Conservation (phyloP, 768 basidiomycete genomes). For the Xanthoconium stramineum region DNA sequence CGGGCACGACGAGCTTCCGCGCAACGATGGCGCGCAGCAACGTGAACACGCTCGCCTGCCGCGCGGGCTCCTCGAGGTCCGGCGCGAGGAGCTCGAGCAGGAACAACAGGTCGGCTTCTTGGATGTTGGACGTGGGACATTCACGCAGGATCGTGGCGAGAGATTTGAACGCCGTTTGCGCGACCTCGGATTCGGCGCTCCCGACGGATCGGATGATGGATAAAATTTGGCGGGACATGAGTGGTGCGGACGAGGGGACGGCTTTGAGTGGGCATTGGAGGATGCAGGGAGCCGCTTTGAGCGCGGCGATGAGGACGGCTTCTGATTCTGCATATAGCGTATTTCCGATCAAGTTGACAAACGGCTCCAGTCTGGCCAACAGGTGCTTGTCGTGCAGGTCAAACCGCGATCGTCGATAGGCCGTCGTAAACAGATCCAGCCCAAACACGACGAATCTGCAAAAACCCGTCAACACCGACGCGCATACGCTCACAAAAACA, state of each 20-base stretch:
- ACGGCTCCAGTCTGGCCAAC: constrained; percentile 80
- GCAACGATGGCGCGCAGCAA: constrained; percentile 88
- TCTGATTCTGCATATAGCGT: constrained; percentile 83
- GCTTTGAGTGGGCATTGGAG: constrained; percentile 80
- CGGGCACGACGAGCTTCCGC: constrained; percentile 89
- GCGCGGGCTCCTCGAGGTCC: constrained; percentile 84
- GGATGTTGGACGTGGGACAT: constrained; percentile 72
- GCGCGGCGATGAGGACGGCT: constrained; percentile 67
- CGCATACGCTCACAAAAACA: neutral
- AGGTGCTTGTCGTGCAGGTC: constrained; percentile 74
- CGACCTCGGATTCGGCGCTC: constrained; percentile 84
- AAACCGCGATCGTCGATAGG: constrained; percentile 81
- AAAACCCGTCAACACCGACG: neutral
- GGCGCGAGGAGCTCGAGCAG: constrained; percentile 83
- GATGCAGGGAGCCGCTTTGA: constrained; percentile 79
- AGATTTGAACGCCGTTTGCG: constrained; percentile 84
- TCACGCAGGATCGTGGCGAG: constrained; percentile 90
- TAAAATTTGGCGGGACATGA: constrained; percentile 81
- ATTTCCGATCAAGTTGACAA: constrained; percentile 86
- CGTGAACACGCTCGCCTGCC: constrained; percentile 83
- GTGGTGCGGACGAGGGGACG: constrained; percentile 71
- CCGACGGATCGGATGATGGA: constrained; percentile 79
- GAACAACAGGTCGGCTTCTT: constrained; percentile 86
- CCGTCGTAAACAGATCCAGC: constrained; percentile 85
- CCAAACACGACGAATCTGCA: constrained; percentile 86